These are phyloP conservation scores for Antarctomyces pellizariae DNA, from an alignment of 495 filamentous ascomycete species.

Conservation along the genomic window DNA sequence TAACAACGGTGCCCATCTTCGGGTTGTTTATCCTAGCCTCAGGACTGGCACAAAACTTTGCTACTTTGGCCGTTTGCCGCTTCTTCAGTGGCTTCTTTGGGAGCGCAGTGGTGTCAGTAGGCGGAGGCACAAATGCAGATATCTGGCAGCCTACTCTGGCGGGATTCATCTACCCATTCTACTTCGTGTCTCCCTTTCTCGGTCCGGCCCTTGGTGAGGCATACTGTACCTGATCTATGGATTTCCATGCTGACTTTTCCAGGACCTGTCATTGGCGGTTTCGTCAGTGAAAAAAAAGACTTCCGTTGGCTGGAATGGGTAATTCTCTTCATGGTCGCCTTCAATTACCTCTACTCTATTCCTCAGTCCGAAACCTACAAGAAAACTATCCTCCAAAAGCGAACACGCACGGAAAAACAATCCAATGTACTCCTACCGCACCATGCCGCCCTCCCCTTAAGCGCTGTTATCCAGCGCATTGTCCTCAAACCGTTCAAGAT, in stretches of 20 bases:
- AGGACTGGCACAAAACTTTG: constrained; percentile 25
- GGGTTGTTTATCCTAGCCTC: constrained; percentile 30
- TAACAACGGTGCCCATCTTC: constrained; percentile 25
- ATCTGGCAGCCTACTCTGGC: constrained; percentile 10
- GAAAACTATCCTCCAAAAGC: constrained; percentile 12
- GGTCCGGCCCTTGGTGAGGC: constrained; percentile 15
- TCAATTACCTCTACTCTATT: constrained; percentile 26
- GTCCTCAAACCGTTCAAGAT: constrained; percentile 20
- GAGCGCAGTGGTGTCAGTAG: constrained; percentile 15
- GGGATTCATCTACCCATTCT: constrained; percentile 12
- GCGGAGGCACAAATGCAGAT: constrained; percentile 18
- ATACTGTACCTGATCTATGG: not conserved
- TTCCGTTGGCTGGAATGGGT: constrained; percentile 42
- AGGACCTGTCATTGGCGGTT: constrained; percentile 39
- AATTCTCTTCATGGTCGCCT: constrained; percentile 30
- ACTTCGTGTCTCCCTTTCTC: constrained; percentile 16
- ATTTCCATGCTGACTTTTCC: constrained; percentile 2
- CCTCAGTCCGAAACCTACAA: constrained; percentile 18
- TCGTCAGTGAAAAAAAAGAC: constrained; percentile 26
- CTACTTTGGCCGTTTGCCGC: constrained; percentile 32
- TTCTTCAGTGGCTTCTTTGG: constrained; percentile 39
- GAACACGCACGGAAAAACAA: constrained; percentile 4
- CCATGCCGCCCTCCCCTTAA: constrained; percentile 9
- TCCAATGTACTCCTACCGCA: constrained; percentile 3
- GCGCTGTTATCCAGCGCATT: constrained; percentile 12